Percentiles rank a stretch among this genome's conserved stretches.
phyloP scores from a whole-genome alignment of 352 stramenopile genomes.

The Phytophthora pinifolia region DNA sequence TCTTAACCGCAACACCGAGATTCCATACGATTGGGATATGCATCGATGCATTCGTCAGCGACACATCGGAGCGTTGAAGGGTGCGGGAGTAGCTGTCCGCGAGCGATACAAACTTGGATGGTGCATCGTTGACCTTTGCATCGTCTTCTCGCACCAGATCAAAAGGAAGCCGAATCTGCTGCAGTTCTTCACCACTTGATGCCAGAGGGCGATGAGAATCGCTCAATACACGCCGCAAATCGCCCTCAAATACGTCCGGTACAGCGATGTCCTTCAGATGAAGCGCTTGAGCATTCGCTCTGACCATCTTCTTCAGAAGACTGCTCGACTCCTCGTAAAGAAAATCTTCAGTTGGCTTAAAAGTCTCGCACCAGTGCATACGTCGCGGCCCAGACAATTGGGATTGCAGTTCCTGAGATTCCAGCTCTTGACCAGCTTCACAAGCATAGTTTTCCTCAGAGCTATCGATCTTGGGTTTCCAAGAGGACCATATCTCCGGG shows the following conservation, averaged over 20 bases:
- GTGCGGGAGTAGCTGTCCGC: constrained; percentile 17
- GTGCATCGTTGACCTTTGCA: constrained; percentile 11
- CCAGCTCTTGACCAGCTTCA: neutral
- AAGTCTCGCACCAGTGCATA: constrained; percentile 23
- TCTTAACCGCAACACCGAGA: neutral
- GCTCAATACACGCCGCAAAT: constrained; percentile 2
- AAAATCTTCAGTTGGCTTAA: constrained; percentile 1
- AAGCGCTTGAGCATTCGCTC: constrained; percentile 16
- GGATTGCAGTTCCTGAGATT: neutral
- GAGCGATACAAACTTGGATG: constrained; percentile 18
- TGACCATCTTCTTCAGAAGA: constrained; percentile 21
- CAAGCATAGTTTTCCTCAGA: neutral
- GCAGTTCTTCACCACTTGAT: constrained; percentile 1
- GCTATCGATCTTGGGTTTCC: neutral
- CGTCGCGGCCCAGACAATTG: constrained; percentile 2
- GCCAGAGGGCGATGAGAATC: neutral
- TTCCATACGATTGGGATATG: constrained; percentile 39
- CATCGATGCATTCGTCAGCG: constrained; percentile 34
- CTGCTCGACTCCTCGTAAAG: constrained; percentile 23
- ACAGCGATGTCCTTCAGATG: constrained; percentile 19
- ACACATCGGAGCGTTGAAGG: constrained; percentile 21
- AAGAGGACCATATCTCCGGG: constrained; percentile 12
- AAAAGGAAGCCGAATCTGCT: constrained; percentile 31
- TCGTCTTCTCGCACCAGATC: constrained; percentile 29
- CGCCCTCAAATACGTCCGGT: constrained; percentile 18